Conservation (phyloP, 208 protist genomes). For the Crithidia brevicula region DNA sequence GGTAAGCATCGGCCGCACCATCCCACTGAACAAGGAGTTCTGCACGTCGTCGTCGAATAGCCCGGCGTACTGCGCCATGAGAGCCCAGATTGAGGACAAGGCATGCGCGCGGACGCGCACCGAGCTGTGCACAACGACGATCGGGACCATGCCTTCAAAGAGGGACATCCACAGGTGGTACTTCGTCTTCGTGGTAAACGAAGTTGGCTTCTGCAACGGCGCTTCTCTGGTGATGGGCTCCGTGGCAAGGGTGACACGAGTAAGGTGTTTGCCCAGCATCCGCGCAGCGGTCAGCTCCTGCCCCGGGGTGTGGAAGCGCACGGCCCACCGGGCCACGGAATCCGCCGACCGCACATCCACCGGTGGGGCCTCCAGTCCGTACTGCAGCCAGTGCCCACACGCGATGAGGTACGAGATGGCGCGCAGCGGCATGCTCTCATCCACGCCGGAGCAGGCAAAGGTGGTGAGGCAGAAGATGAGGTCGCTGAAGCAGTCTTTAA, state of each 20-base stretch:
- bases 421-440: constrained; percentile 62
- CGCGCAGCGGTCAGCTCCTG: constrained; percentile 43
- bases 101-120: constrained; percentile 74
- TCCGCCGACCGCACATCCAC: constrained; percentile 47
- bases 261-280: constrained; percentile 28
- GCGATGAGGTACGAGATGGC: constrained; percentile 75
- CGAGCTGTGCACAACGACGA: constrained; percentile 71
- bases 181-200: constrained; percentile 54
- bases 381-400: constrained; percentile 85
- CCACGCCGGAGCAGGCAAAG: constrained; percentile 67
- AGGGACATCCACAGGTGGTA: constrained; percentile 87
- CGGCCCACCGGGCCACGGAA: constrained; percentile 58
- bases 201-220: constrained; percentile 58
- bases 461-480: constrained; percentile 84
- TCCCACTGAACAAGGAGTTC: constrained; percentile 62
- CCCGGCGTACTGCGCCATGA: constrained; percentile 61
- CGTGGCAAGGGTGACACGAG: constrained; percentile 53
- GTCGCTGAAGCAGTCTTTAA: constrained; percentile 87
- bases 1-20: constrained; percentile 66
- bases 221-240: constrained; percentile 46
- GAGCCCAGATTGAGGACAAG: constrained; percentile 59
- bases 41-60: constrained; percentile 66
- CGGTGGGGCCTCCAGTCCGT: constrained; percentile 74
- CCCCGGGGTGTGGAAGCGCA: constrained; percentile 54
- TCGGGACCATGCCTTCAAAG: constrained; percentile 80